These are phyloP conservation scores for Ulota crispa DNA, from an alignment of 225 moss, liverwort and hornwort genomes.

Conservation along the genomic window DNA sequence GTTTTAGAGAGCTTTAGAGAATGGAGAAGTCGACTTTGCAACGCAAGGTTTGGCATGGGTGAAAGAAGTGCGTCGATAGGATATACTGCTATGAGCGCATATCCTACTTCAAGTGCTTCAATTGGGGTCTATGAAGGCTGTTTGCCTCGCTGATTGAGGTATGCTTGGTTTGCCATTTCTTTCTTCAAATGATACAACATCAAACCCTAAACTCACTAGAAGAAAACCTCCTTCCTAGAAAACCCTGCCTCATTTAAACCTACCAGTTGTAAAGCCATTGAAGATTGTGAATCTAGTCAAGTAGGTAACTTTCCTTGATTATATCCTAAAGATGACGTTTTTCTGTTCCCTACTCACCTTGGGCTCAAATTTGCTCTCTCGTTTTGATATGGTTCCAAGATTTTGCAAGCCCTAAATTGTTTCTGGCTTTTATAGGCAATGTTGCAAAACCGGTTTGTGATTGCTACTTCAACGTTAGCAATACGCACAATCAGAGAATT, in stretches of 20 bases:
- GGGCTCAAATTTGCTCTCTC: no score
- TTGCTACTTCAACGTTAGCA: no score
- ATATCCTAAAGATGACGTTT: no score
- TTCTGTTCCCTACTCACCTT: no score
- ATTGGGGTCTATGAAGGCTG: slow-evolving; percentile 35
- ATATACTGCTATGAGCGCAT: neutral
- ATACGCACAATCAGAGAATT: no score
- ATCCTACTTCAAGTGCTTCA: no score
- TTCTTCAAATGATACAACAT: neutral
- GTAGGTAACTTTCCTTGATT: neutral
- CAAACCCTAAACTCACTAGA: neutral
- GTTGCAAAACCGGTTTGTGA: slow-evolving; percentile 80
- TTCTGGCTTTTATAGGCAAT: slow-evolving; percentile 47
- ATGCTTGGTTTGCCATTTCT: neutral
- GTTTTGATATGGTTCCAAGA: no score
- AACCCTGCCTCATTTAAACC: neutral
- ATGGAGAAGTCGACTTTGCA: neutral
- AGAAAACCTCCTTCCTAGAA: neutral
- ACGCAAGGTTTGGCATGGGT: slow-evolving; percentile 1
- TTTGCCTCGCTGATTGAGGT: slow-evolving; percentile 43
- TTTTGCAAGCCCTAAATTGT: neutral
- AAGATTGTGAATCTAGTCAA: neutral
- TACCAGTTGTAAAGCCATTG: neutral
- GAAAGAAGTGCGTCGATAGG: slow-evolving; percentile 6
- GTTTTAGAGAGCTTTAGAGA: neutral